Evolutionary conservation across 2,329 filamentous ascomycete species (phyloP).

Genomic region (Colletotrichum australisinense): DNA sequence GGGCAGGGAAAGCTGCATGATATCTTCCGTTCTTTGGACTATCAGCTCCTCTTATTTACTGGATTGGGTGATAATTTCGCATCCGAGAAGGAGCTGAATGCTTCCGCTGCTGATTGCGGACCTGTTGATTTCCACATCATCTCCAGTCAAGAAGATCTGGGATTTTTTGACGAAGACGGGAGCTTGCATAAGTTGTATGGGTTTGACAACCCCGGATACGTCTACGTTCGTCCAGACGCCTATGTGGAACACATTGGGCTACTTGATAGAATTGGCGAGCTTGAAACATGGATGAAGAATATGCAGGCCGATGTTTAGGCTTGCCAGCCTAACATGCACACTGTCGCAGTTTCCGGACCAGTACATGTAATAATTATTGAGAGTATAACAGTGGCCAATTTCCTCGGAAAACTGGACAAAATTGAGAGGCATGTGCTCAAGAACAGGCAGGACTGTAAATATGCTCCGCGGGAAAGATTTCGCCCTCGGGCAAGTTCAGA

Average conservation of each 20-base stretch:
- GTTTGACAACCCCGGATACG: constrained; percentile 34
- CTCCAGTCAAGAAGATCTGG: neutral
- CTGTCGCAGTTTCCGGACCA: neutral
- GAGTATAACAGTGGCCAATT: neutral
- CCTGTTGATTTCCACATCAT: constrained; percentile 34
- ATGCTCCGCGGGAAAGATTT: constrained; percentile 6
- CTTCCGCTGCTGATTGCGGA: constrained; percentile 38
- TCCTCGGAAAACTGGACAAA: neutral
- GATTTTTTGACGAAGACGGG: constrained; percentile 39
- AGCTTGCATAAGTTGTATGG: constrained; percentile 44
- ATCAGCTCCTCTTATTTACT: neutral
- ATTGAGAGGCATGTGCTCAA: neutral
- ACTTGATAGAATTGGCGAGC: neutral
- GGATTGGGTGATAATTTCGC: neutral
- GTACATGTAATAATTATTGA: neutral
- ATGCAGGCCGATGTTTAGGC: neutral
- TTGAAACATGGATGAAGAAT: neutral
- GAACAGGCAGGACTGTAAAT: neutral
- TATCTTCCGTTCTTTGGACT: neutral
- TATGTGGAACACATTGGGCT: neutral
- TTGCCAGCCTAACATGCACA: neutral
- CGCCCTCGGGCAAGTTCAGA: constrained; percentile 9
- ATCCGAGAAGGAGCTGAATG: neutral
- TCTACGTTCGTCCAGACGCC: neutral
- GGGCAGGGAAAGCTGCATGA: constrained; percentile 9